Conservation (phyloP, 2,329 filamentous ascomycete genomes). For the Bipolaris zeicola region DNA sequence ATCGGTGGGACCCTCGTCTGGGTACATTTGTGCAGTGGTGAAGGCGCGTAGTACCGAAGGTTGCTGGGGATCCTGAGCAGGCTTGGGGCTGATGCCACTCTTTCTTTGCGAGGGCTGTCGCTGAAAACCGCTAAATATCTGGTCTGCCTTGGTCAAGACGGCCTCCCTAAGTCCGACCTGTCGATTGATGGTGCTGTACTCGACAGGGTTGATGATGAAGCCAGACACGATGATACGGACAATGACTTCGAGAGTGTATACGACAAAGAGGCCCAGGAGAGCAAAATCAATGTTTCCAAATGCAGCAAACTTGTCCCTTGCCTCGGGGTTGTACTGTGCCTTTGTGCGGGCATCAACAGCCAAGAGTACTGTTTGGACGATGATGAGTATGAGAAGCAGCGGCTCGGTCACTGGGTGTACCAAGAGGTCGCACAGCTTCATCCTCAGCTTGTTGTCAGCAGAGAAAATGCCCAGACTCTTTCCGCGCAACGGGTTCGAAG, state of each 20-base stretch:
- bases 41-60: conserved; percentile 77
- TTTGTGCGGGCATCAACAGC: conserved; percentile 78
- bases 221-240: conserved; percentile 91
- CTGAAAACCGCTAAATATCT: conserved; percentile 77
- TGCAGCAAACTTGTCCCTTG: conserved; percentile 64
- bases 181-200: conserved; percentile 90
- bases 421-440: conserved; percentile 78
- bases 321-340: conserved; percentile 64
- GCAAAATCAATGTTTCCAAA: conserved; percentile 77
- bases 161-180: conserved; percentile 75
- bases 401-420: conserved; percentile 89
- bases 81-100: conserved; percentile 47
- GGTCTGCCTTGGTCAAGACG: conserved; percentile 74
- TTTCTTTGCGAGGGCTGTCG: conserved; percentile 70
- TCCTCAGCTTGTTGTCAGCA: conserved; percentile 74
- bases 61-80: conserved; percentile 48
- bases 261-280: conserved; percentile 79
- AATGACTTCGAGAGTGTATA: conserved; percentile 86
- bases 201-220: conserved; percentile 84
- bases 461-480: conserved; percentile 85
- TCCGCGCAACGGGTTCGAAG: conserved; percentile 79
- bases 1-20: conserved; percentile 61
- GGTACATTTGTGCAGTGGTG: conserved; percentile 69
- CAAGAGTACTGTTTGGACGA: conserved; percentile 86
- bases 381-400: conserved; percentile 81